A percentile compares a stretch with the other conserved stretches of the same genome.
Conservation (phyloP, 371 early-diverging fungal species). For the Capillidium heterosporum region DNA sequence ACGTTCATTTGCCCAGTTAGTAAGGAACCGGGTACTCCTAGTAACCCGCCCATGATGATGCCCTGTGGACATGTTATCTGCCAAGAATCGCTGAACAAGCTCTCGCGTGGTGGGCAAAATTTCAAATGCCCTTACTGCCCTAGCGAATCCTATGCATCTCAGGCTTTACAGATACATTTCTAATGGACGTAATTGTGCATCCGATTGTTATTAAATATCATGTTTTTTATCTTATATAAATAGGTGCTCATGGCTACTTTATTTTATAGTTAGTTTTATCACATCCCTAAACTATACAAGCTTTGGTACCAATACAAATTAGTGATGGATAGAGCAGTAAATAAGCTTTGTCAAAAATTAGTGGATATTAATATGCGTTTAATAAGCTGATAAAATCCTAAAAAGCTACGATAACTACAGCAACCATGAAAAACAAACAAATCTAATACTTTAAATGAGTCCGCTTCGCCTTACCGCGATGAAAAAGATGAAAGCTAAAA, state of each 20-base stretch:
- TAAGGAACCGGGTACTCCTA: constrained; percentile 81
- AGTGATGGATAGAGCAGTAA: no score
- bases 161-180: constrained; percentile 9
- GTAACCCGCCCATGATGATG: constrained; percentile 97
- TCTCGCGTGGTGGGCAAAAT: constrained; percentile 21
- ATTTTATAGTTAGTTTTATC: no score
- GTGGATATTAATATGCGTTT: no score
- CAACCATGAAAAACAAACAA: background rate
- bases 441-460: background rate
- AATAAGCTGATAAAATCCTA: no score
- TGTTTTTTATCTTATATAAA: no score
- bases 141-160: constrained; percentile 7
- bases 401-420: no score
- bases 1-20: constrained; percentile 95
- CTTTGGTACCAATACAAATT: no score
- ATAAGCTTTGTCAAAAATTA: no score
- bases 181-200: background rate
- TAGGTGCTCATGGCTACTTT: no score
- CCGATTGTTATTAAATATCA: no score
- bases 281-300: no score
- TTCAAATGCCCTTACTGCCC: constrained; percentile 15
- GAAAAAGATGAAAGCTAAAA: background rate
- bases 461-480: background rate
- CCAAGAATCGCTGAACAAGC: constrained; percentile 64
- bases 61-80: constrained; percentile 94